phyloP scores from a whole-genome alignment of 257 asterid genomes.

The Solanum gandarillasii region DNA sequence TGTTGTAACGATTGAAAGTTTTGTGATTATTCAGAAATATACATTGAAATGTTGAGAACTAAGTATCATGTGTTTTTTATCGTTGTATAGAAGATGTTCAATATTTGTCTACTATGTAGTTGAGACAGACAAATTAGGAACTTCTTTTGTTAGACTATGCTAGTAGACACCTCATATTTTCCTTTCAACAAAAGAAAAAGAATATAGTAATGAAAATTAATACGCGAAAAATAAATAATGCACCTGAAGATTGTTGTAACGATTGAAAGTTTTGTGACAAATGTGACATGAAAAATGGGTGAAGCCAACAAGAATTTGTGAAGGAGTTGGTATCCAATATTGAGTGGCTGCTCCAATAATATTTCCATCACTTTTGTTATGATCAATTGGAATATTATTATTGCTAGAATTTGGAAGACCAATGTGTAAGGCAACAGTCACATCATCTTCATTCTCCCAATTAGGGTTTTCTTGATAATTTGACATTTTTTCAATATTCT shows the following conservation, averaged over 20 bases:
- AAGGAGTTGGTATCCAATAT: constrained; percentile 67
- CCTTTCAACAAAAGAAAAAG: background rate
- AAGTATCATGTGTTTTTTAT: too few species aligned
- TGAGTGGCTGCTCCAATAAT: background rate
- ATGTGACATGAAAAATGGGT: constrained; percentile 66
- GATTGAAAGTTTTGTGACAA: constrained; percentile 58
- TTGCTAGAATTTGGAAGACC: constrained; percentile 40
- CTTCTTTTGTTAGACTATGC: background rate
- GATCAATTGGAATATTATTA: background rate
- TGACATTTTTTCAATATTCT: background rate
- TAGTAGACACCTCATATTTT: too few species aligned
- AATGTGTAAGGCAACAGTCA: constrained; percentile 29
- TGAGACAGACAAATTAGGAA: background rate
- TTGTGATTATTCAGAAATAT: constrained; percentile 8
- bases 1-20: constrained; percentile 68
- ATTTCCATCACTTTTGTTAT: background rate
- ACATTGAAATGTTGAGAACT: too few species aligned
- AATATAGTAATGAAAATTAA: background rate
- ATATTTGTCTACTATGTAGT: background rate
- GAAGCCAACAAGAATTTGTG: constrained; percentile 59
- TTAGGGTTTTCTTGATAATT: background rate
- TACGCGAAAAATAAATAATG: background rate
- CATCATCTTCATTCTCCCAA: constrained; percentile 18
- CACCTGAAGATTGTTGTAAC: constrained; percentile 84
- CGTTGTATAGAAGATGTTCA: too few species aligned